Base-by-base conservation (phyloP, 2,329 filamentous ascomycete genomes). In the Zasmidium citrigriseum region DNA sequence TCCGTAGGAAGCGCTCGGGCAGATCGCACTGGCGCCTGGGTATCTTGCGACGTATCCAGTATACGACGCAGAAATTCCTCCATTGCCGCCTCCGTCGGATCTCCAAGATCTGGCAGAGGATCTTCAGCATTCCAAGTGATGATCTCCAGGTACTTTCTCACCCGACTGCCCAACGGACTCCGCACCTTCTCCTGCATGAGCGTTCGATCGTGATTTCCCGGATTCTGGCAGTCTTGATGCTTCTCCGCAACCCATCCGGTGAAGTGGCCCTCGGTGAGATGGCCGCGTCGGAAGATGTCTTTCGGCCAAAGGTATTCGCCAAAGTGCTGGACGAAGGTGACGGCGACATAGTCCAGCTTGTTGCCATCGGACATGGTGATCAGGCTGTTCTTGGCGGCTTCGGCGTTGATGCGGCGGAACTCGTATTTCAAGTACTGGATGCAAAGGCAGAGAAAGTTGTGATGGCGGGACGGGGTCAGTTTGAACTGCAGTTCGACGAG, bases 181-280 rank as follows among this genome's bases (percentile, higher is more conserved):
- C 29, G 18, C 12, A 53, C 5, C 29, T 53, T 53, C 3, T 53
- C 50, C 21, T 53, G 25, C 50, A 27, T 9, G n/a, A 53, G n/a
- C 3, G n/a, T 21, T 24, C 50, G n/a, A 23, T 45, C 10, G 27
- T 34, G 27, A 10, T 45, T 41, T 1, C n/a, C 21, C 4, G 21
- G 3, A 21, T 48, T 10, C 10, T 5, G 5, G 24, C 46, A 48
- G 24, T 48, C 24, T 24, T 24, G 46, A 48, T 48, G 9, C 46
- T 12, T 12, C 34, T 24, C 27, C 16, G 12, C 21, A 22, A 24
- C 12, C 50, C 27, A 45, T 34, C 7, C 7, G 7, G 7, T 34
- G 27, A 14, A 7, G 27, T 34, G 27, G 18, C 18, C 25, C 20
- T 44, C 50, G 12, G 41, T 53, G 4, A 45, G 5, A 23, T 45